Evolutionary conservation across 148 eudicot species (phyloP).

Genomic region (Camellia sinensis): DNA sequence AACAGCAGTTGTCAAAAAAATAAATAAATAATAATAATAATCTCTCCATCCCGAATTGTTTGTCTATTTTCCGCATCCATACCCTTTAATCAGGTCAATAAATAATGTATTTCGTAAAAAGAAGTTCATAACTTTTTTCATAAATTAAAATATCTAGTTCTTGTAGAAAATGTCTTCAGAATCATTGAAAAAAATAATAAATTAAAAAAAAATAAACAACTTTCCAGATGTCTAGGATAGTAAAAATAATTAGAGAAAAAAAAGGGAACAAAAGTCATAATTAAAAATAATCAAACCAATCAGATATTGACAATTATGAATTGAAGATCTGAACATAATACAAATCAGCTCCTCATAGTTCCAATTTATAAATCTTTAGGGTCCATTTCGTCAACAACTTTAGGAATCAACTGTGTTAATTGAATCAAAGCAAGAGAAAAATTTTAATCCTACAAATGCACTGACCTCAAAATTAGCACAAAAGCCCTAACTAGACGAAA

Average conservation of each 20-base stretch:
- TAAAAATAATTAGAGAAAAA: no score
- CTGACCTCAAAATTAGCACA: neutral
- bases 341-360: neutral
- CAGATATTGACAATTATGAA: neutral
- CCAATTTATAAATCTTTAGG: neutral
- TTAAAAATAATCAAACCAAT: neutral
- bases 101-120: no score
- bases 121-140: no score
- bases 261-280: no score
- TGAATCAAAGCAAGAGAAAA: neutral
- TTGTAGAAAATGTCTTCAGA: no score
- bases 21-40: neutral
- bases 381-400: neutral
- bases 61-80: no score
- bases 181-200: no score
- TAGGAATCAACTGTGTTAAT: neutral
- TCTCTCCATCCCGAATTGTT: no score
- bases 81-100: no score
- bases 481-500: neutral
- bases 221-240: no score
- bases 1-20: conserved; percentile 8
- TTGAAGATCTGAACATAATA: conserved; percentile 3
- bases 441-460: neutral
- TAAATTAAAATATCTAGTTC: no score
- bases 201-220: no score